phyloP scores from a whole-genome alignment of 2,329 filamentous ascomycete genomes.

The Graphiopsis chlorocephala region DNA sequence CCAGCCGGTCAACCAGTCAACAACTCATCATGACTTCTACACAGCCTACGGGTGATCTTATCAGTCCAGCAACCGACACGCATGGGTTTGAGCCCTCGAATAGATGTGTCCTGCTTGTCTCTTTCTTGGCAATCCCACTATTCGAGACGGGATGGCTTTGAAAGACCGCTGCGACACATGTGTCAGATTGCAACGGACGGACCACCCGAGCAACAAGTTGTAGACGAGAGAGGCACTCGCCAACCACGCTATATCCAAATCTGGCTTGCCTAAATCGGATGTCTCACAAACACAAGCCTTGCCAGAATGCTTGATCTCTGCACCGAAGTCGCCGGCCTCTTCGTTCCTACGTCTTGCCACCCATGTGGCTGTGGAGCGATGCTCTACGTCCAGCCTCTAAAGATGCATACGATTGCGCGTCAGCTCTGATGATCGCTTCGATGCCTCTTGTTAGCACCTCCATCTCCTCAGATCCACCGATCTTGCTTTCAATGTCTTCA shows the following conservation, averaged over 20 bases:
- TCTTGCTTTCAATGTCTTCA: constrained; percentile 7
- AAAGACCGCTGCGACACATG: not conserved
- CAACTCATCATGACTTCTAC: not conserved
- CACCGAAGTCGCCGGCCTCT: not conserved
- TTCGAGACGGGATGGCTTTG: not conserved
- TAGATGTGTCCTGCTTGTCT: not conserved
- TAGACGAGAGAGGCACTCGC: not conserved
- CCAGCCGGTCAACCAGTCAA: not conserved
- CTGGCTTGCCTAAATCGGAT: not conserved
- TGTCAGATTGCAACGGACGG: not conserved
- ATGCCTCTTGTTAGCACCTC: not conserved
- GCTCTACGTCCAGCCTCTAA: not conserved
- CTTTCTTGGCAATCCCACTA: not conserved
- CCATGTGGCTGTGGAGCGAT: constrained; percentile 7
- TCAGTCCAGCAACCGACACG: not conserved
- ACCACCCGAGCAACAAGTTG: not conserved
- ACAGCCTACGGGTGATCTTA: too few species aligned
- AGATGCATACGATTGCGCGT: constrained; percentile 14
- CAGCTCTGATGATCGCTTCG: constrained; percentile 4
- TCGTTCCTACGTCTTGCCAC: not conserved
- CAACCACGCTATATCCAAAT: not conserved
- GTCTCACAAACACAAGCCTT: constrained; percentile 1
- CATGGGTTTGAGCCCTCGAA: not conserved
- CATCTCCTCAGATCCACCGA: not conserved
- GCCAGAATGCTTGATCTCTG: constrained; percentile 2